These are phyloP conservation scores for Lepidium didymum DNA, from an alignment of 345 rosid genomes.

Conservation along the genomic window DNA sequence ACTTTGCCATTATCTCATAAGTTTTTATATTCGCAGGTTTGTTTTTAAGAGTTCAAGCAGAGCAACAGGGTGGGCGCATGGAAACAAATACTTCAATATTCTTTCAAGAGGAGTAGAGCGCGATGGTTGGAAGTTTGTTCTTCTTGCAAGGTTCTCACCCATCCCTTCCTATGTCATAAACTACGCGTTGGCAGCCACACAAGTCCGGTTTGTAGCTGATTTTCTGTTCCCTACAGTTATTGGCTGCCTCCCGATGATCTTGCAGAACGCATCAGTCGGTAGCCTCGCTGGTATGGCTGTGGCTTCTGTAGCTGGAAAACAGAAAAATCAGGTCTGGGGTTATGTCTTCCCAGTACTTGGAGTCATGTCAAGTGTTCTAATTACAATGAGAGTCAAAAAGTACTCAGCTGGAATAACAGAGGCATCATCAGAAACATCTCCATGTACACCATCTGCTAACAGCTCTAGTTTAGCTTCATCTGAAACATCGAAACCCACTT, in stretches of 20 bases:
- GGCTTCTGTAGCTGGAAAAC: conserved; percentile 56
- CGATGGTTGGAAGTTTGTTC: conserved; percentile 93
- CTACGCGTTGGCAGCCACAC: conserved; percentile 86
- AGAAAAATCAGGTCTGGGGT: conserved; percentile 59
- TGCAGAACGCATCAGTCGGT: conserved; percentile 90
- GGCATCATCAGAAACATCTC: not conserved
- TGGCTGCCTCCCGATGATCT: conserved; percentile 88
- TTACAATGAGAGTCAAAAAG: conserved; percentile 66
- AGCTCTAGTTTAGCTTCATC: conserved; percentile 18
- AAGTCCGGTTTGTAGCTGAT: conserved; percentile 68
- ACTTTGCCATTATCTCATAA: not conserved
- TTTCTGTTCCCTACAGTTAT: conserved; percentile 77
- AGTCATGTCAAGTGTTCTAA: conserved; percentile 65
- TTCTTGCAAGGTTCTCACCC: conserved; percentile 94
- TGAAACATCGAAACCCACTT: not conserved
- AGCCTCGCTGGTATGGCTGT: conserved; percentile 96
- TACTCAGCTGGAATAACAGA: conserved; percentile 48
- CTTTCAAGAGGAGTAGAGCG: conserved; percentile 78
- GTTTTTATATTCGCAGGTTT: conserved; percentile 38
- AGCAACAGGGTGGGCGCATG: conserved; percentile 61
- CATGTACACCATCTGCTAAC: conserved; percentile 26
- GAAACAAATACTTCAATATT: conserved; percentile 65
- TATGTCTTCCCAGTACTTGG: conserved; percentile 73
- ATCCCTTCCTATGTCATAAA: conserved; percentile 83
- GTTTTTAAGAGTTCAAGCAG: conserved; percentile 60